These are phyloP conservation scores for Suhomyces choctaworum DNA, from an alignment of 1,139 yeast species.

Conservation along the genomic window DNA sequence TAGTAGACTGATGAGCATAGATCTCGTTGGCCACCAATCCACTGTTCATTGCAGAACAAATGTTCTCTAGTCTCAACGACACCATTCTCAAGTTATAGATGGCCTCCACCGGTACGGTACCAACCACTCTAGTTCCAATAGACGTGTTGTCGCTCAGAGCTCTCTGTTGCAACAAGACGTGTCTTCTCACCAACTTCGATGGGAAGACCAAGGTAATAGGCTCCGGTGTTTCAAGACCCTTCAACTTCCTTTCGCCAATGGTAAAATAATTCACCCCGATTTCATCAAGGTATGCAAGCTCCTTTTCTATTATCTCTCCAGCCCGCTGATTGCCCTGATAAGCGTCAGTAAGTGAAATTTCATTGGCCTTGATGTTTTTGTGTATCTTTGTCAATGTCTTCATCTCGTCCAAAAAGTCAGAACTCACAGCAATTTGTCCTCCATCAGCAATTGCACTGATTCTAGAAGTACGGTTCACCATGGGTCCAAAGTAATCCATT, in stretches of 20 bases:
- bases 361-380: conserved; percentile 43
- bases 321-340: conserved; percentile 61
- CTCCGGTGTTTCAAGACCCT: conserved; percentile 95
- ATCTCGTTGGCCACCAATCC: conserved; percentile 25
- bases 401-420: conserved; percentile 77
- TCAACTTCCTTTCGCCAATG: conserved; percentile 84
- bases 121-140: conserved; percentile 31
- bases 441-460: conserved; percentile 96
- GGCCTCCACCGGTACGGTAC: conserved; percentile 44
- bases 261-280: conserved; percentile 71
- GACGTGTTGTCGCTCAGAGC: conserved; percentile 19
- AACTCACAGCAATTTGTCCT: conserved; percentile 89
- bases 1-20: conserved; percentile 30
- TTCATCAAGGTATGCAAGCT: conserved; percentile 63
- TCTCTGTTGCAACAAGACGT: conserved; percentile 42
- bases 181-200: conserved; percentile 57
- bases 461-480: conserved; percentile 94
- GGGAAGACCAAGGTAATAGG: conserved; percentile 81
- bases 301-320: conserved; percentile 67
- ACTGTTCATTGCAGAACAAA: conserved; percentile 42
- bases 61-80: conserved; percentile 50
- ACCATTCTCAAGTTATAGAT: conserved; percentile 50
- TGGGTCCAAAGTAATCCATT: conserved; percentile 98
- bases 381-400: conserved; percentile 58
- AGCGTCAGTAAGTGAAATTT: conserved; percentile 49